phyloP scores from a whole-genome alignment of 345 rosid genomes.

The Gossypium bickii region DNA sequence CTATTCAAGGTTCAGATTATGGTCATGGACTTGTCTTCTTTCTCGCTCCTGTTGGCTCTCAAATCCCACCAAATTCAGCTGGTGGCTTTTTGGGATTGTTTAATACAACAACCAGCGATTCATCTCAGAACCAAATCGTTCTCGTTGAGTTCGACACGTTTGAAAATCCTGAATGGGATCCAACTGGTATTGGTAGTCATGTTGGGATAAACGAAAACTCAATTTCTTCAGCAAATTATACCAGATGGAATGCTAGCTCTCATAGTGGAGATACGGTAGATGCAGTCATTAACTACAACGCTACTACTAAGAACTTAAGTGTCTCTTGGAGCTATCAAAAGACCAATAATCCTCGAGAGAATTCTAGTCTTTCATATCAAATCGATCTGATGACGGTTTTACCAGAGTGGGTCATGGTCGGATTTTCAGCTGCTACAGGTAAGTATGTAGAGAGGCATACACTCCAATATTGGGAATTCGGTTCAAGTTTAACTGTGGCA shows the following conservation, averaged over 20 bases:
- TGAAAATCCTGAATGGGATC: slow-evolving; percentile 29
- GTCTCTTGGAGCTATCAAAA: slow-evolving; percentile 41
- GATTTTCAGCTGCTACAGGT: slow-evolving; percentile 45
- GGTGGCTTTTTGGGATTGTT: slow-evolving; percentile 43
- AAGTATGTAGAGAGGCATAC: not conserved
- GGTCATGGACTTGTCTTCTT: slow-evolving; percentile 39
- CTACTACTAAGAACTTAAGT: slow-evolving; percentile 34
- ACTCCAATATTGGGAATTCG: slow-evolving; percentile 41
- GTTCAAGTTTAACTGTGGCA: slow-evolving; percentile 17
- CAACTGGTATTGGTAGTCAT: slow-evolving; percentile 20
- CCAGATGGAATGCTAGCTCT: slow-evolving; percentile 9
- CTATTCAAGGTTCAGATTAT: not conserved
- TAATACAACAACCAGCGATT: slow-evolving; percentile 12
- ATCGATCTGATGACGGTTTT: slow-evolving; percentile 41
- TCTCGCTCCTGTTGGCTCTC: slow-evolving; percentile 27
- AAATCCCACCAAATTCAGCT: slow-evolving; percentile 32
- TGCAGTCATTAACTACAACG: slow-evolving; percentile 33
- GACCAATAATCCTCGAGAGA: slow-evolving; percentile 27
- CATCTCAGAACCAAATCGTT: slow-evolving; percentile 28
- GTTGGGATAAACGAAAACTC: slow-evolving; percentile 42
- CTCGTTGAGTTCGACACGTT: slow-evolving; percentile 35
- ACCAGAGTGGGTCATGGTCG: slow-evolving; percentile 39
- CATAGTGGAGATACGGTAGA: not conserved
- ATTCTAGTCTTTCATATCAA: slow-evolving; percentile 29
- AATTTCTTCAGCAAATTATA: slow-evolving; percentile 3